Percentiles rank a stretch among this genome's conserved stretches.
These are phyloP conservation scores for Maudiozyma serrabonitensis DNA, from an alignment of 805 yeast species.

Conservation along the genomic window DNA sequence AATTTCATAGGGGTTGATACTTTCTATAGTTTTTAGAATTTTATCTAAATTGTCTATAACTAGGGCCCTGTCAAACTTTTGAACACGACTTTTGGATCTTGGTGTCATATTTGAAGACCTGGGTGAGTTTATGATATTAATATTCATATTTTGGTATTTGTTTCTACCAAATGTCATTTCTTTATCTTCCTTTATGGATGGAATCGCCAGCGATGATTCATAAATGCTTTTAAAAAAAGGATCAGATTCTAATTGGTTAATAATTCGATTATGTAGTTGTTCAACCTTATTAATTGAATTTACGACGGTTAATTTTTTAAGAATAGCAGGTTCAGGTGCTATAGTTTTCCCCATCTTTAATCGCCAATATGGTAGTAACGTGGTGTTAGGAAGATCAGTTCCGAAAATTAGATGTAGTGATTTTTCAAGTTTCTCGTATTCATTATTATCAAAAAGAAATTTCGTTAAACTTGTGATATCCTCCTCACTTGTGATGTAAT, in stretches of 20 bases:
- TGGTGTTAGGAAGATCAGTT: constrained; percentile 4
- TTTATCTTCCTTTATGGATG: constrained; percentile 12
- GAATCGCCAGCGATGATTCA: constrained; percentile 42
- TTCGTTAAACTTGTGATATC: constrained; percentile 16
- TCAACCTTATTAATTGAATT: constrained; percentile 27
- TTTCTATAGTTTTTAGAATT: constrained; percentile 11
- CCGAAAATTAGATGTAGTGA: constrained; percentile 16
- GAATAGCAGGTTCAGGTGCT: constrained; percentile 5
- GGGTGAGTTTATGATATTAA: constrained; percentile 11
- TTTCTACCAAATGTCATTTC: background rate
- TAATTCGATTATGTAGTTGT: constrained; percentile 24
- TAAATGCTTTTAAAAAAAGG: constrained; percentile 41
- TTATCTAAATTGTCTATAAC: constrained; percentile 14
- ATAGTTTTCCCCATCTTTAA: constrained; percentile 14
- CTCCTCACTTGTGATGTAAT: constrained; percentile 20
- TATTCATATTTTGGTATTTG: background rate
- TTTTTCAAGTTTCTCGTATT: constrained; percentile 12
- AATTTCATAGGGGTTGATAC: constrained; percentile 8
- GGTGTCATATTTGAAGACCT: constrained; percentile 29
- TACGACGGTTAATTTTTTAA: constrained; percentile 12
- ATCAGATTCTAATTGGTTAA: constrained; percentile 31
- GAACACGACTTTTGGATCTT: constrained; percentile 13
- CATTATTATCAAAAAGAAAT: constrained; percentile 16
- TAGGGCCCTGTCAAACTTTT: constrained; percentile 20
- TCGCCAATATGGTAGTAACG: constrained; percentile 16